Conservation (phyloP, 1,284 basidiomycete genomes). For the Heterobasidion irregulare region DNA sequence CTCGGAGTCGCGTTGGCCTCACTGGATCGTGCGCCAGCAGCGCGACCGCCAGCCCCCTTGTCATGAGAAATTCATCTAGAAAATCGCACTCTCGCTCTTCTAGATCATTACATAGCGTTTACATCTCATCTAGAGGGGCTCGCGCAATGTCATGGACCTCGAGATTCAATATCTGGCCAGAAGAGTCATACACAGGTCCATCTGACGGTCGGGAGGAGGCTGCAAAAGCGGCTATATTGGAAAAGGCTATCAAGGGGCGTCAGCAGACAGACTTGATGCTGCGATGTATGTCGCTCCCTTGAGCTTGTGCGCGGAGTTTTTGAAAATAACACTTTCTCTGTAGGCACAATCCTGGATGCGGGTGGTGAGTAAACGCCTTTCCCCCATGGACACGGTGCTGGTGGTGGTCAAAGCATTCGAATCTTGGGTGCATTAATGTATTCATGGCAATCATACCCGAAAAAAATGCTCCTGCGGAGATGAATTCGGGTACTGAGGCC, state of each 20-base stretch:
- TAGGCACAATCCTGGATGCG: conserved; percentile 82
- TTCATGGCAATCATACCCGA: too few species aligned
- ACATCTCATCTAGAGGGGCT: neutral
- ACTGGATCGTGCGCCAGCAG: neutral
- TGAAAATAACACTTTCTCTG: conserved; percentile 8
- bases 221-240: conserved; percentile 62
- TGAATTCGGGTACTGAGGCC: neutral
- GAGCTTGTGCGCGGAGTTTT: neutral
- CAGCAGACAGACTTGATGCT: conserved; percentile 77
- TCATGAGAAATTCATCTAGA: neutral
- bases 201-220: conserved; percentile 58
- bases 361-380: conserved; percentile 46
- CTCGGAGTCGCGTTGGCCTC: neutral
- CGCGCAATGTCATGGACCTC: conserved; percentile 19
- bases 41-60: neutral
- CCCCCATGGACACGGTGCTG: neutral
- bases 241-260: conserved; percentile 74
- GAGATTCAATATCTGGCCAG: conserved; percentile 15
- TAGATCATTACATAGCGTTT: neutral
- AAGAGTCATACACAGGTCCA: conserved; percentile 16
- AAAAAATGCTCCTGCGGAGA: neutral
- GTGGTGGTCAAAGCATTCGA: neutral
- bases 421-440: too few species aligned
- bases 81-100: neutral
- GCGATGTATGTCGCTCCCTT: conserved; percentile 49